phyloP scores from a whole-genome alignment of 345 rosid genomes.

The rapeseed (Brassica napus) region DNA sequence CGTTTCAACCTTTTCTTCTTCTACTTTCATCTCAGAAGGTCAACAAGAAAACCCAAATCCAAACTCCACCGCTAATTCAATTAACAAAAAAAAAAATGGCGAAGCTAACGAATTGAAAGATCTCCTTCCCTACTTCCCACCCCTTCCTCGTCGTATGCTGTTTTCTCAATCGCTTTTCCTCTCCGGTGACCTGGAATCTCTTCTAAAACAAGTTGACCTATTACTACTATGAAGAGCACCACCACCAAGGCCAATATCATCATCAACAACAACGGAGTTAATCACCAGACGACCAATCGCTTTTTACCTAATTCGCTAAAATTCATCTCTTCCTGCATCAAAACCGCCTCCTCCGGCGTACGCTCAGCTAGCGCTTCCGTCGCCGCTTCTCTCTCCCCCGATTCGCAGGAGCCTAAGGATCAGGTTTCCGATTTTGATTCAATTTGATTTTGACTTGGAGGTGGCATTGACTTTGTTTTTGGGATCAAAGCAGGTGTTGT shows the following conservation, averaged over 20 bases:
- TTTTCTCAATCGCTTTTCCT: constrained; percentile 43
- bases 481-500: constrained; percentile 59
- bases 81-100: not conserved
- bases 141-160: constrained; percentile 43
- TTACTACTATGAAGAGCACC: constrained; percentile 67
- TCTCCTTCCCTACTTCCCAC: not conserved
- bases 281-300: constrained; percentile 45
- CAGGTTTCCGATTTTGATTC: constrained; percentile 46
- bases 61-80: constrained; percentile 39
- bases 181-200: constrained; percentile 55
- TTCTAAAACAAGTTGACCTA: not conserved
- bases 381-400: constrained; percentile 78
- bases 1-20: constrained; percentile 41
- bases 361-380: constrained; percentile 87
- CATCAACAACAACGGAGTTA: constrained; percentile 33
- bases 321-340: constrained; percentile 82
- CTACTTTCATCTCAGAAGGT: constrained; percentile 34
- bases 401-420: constrained; percentile 59
- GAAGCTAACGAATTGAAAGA: constrained; percentile 21
- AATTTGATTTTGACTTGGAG: constrained; percentile 24
- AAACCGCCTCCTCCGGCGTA: constrained; percentile 92
- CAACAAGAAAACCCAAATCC: constrained; percentile 23
- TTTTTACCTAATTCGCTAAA: constrained; percentile 77
- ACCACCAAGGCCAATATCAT: constrained; percentile 35
- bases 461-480: not conserved